phyloP scores from a whole-genome alignment of 768 basidiomycete species.

The Melanogaster broomeanus region DNA sequence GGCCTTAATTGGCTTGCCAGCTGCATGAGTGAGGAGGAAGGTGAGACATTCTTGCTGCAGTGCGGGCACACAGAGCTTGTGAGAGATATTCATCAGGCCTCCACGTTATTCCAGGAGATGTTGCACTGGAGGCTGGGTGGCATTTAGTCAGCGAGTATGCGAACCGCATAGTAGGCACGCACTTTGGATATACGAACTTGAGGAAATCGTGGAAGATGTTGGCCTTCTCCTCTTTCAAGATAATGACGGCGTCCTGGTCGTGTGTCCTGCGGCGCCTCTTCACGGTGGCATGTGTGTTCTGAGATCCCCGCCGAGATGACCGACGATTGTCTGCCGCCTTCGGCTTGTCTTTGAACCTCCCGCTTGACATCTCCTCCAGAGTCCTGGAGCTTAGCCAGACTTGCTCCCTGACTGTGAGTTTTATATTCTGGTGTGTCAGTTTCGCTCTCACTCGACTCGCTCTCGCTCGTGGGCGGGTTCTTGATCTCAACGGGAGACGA shows the following conservation, averaged over 20 bases:
- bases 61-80: slow-evolving; percentile 83
- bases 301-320: slow-evolving; percentile 17
- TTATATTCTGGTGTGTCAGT: slow-evolving; percentile 32
- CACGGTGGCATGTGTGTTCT: slow-evolving; percentile 40
- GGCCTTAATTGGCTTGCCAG: slow-evolving; percentile 90
- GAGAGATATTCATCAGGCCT: slow-evolving; percentile 88
- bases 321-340: slow-evolving; percentile 6
- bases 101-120: slow-evolving; percentile 95
- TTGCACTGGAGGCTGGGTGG: slow-evolving; percentile 76
- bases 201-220: slow-evolving; percentile 91
- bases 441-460: slow-evolving; percentile 39
- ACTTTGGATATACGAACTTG: slow-evolving; percentile 94
- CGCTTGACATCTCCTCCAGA: slow-evolving; percentile 18
- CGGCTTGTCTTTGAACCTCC: slow-evolving; percentile 24
- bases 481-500: slow-evolving; percentile 45
- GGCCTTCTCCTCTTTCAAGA: slow-evolving; percentile 89
- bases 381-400: slow-evolving; percentile 63
- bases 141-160: slow-evolving; percentile 3
- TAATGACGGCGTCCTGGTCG: slow-evolving; percentile 80
- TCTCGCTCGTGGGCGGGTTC: slow-evolving; percentile 34
- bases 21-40: slow-evolving; percentile 90
- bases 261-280: slow-evolving; percentile 44
- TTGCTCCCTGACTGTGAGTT: slow-evolving; percentile 47
- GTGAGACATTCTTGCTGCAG: slow-evolving; percentile 81
- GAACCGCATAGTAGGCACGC: slow-evolving; percentile 27